A percentile compares a stretch with the other conserved stretches of the same genome.
Conservation (phyloP, 768 basidiomycete genomes). For the Rhizopogon vinicolor region DNA sequence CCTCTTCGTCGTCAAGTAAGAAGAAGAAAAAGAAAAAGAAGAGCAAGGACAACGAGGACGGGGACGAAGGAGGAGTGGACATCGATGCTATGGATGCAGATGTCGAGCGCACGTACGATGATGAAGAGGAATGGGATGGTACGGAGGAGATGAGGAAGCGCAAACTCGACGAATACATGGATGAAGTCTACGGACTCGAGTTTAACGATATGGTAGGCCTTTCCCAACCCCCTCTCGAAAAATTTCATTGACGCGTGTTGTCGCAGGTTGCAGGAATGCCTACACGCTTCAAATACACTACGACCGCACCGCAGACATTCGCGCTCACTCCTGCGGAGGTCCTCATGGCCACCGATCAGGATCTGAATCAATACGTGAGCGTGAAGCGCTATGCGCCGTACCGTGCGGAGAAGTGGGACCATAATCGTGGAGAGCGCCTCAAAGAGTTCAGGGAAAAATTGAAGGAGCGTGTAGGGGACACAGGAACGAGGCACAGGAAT, state of each 20-base stretch:
- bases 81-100: conserved; percentile 54
- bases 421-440: conserved; percentile 57
- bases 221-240: not conserved
- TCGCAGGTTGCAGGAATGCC: conserved; percentile 59
- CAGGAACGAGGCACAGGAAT: conserved; percentile 8
- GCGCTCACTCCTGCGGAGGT: conserved; percentile 82
- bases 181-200: conserved; percentile 84
- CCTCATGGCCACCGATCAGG: conserved; percentile 85
- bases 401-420: conserved; percentile 65
- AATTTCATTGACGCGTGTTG: not conserved
- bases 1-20: conserved; percentile 29
- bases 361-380: conserved; percentile 88
- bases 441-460: conserved; percentile 69
- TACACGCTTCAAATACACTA: conserved; percentile 91
- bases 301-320: conserved; percentile 56
- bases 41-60: conserved; percentile 34
- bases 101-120: conserved; percentile 40
- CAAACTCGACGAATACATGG: conserved; percentile 84
- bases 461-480: conserved; percentile 31
- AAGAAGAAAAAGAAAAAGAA: conserved; percentile 38
- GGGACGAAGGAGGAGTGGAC: conserved; percentile 44
- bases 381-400: conserved; percentile 93
- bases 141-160: conserved; percentile 89
- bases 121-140: conserved; percentile 75
- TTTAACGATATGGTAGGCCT: conserved; percentile 89